Base-by-base conservation (phyloP, 2,329 filamentous ascomycete species). In the Colletotrichum lupini region DNA sequence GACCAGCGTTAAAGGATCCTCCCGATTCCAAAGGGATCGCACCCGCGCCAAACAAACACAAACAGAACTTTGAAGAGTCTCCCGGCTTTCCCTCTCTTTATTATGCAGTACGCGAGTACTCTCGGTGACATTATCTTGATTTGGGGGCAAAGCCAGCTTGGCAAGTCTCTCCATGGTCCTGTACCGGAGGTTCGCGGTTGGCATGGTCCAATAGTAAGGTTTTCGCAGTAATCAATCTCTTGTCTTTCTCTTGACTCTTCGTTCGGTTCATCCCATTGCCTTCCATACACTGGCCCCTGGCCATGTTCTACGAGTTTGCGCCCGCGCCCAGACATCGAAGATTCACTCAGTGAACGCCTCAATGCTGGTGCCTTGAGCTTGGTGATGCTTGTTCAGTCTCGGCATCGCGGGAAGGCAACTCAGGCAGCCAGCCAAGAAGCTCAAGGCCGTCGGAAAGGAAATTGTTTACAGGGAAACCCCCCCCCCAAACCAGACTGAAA, bases 11-110 rank as follows among this genome's bases (percentile, higher is more conserved):
- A 58, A 58, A 66, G 35, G 26, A 57, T 62, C 58, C 65, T 63
- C 65, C 65, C 65, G 52, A 56, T 56, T 67, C 63, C 22, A 60
- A 26, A 56, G 63, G 35, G 32, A 49, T 57, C 22, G 32, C 46
- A 60, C 26, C 55, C 67, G 70, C 59, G 60, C 60, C 70, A 70
- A 73, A 70, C 59, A 73, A 65, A 70, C 53, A 62, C 32, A 42
- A 52, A 37, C 37, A 8, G 5, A 35, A 35, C 32, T 35, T 11
- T 35, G 32, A 35, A 61, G 46, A 63, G 28, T 7, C 28, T 8
- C 30, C 49, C 60, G 35, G 19, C 42, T 49, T 49, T 49, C 8
- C 11, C 4, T 22, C 8, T n/a, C 42, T 49, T 49, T 8, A n/a
- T 49, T 22, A 49, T 49, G 42, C 42, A 35, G 16, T 19, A 14